Evolutionary conservation across 192 early-diverging fungal species (phyloP).

Genomic region (Powellomyces hirtus): DNA sequence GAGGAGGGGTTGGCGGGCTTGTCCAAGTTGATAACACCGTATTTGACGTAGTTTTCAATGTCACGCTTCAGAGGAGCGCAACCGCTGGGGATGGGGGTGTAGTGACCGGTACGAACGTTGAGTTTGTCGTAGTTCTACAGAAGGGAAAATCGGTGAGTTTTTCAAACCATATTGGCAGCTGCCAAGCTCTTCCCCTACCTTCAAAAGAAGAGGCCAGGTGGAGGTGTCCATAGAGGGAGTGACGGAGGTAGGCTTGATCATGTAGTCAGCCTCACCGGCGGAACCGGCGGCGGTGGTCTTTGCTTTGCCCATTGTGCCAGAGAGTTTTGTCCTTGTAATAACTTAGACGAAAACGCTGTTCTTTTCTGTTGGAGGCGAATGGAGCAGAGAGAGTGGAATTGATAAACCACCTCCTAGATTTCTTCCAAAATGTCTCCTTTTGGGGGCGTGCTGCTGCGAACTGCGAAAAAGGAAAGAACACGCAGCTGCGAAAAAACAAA

Average conservation of each 20-base stretch:
- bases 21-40: conserved; percentile 99
- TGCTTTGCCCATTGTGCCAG: background rate
- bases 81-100: conserved; percentile 95
- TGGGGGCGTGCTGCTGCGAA: no score
- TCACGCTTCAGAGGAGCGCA: conserved; percentile 93
- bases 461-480: no score
- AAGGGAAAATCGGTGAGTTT: background rate
- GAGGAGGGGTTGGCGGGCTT: conserved; percentile 99
- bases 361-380: no score
- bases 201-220: conserved; percentile 94
- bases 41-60: conserved; percentile 86
- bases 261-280: conserved; percentile 28
- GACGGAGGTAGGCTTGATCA: conserved; percentile 80
- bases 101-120: conserved; percentile 95
- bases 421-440: no score
- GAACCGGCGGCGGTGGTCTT: background rate
- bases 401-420: background rate
- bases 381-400: background rate
- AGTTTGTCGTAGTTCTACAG: conserved; percentile 91
- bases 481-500: no score
- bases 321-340: background rate
- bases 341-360: background rate
- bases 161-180: background rate
- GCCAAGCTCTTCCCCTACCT: conserved; percentile 37
- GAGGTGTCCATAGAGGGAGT: conserved; percentile 86